Evolutionary conservation across 371 early-diverging fungal species (phyloP), one percentile per base, ranked within the genome.

Genomic region (Circinella umbellata): DNA sequence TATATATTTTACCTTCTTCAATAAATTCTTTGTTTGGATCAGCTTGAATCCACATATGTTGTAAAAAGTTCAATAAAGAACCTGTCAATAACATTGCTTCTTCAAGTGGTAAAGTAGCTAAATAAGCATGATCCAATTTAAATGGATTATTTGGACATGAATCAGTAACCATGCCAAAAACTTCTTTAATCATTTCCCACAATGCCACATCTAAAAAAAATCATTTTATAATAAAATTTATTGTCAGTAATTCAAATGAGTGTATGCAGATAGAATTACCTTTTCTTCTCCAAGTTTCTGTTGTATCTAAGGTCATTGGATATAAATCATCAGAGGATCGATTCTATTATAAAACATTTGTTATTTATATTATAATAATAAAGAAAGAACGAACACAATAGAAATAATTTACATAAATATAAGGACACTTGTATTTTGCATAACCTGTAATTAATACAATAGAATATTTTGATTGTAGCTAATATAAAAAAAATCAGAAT

Each of bases 371-470:
- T n/a, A n/a, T n/a, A n/a, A n/a, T n/a, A n/a, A n/a, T n/a, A n/a
- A n/a, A n/a, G n/a, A n/a, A n/a, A n/a, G n/a, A n/a, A n/a, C n/a
- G n/a, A n/a, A n/a, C n/a, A n/a, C n/a, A n/a, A n/a, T n/a, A n/a
- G n/a, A n/a, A n/a, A n/a, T n/a, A n/a, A n/a, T n/a, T n/a, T n/a
- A 90, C 90, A 91, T 93, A 94, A 47, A 94, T 91, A 66, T 93
- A 94, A 34, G 94, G 94, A 66, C 92, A 91, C 66, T 87, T 86
- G 76, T 94, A 94, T 20, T 88, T 84, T 18, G 90, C 84, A 69
- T 94, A 94, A 13, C 92, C 94, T 47, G 93, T 91, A 46, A 94
- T 78, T 42, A 94, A 69, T 65, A 94, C 92, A 14, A 89, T 84
- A 6, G 89, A 85, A 7, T 76, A 64, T 13, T 84, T 38, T 46